These are phyloP conservation scores for Protomyces arabidopsidicola DNA, from an alignment of 1,139 yeast species.

Conservation along the genomic window DNA sequence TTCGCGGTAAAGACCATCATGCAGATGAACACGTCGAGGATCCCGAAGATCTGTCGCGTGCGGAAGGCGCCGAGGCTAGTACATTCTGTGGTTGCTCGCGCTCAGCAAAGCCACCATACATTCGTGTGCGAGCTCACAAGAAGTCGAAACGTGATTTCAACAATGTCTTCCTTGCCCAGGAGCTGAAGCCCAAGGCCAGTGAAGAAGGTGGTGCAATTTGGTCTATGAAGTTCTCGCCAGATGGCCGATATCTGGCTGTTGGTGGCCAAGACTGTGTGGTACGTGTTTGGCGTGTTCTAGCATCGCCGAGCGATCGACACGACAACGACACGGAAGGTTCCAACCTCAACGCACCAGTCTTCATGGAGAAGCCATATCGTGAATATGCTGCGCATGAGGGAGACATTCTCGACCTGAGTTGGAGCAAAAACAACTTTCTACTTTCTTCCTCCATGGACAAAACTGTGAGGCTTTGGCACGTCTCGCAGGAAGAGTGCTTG, in stretches of 20 bases:
- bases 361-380: slow-evolving; percentile 62
- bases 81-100: slow-evolving; percentile 35
- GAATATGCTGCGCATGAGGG: slow-evolving; percentile 63
- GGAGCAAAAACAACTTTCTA: slow-evolving; percentile 84
- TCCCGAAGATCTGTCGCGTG: slow-evolving; percentile 31
- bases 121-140: slow-evolving; percentile 41
- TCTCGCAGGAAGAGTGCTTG: slow-evolving; percentile 59
- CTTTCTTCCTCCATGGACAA: slow-evolving; percentile 81
- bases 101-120: slow-evolving; percentile 40
- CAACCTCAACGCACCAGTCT: slow-evolving; percentile 64
- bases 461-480: slow-evolving; percentile 80
- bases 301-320: slow-evolving; percentile 54
- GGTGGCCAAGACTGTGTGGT: slow-evolving; percentile 72
- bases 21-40: slow-evolving; percentile 3
- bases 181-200: slow-evolving; percentile 41
- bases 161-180: slow-evolving; percentile 75
- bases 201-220: slow-evolving; percentile 49
- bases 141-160: slow-evolving; percentile 44
- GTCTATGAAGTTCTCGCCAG: slow-evolving; percentile 66
- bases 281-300: slow-evolving; percentile 72
- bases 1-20: slow-evolving; percentile 10
- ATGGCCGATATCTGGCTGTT: slow-evolving; percentile 77
- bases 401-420: slow-evolving; percentile 68
- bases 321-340: slow-evolving; percentile 10
- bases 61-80: slow-evolving; percentile 42